A percentile compares a stretch with the other conserved stretches of the same genome.
phyloP scores from a whole-genome alignment of 2,329 filamentous ascomycete species.

The Microascus cirrosus region DNA sequence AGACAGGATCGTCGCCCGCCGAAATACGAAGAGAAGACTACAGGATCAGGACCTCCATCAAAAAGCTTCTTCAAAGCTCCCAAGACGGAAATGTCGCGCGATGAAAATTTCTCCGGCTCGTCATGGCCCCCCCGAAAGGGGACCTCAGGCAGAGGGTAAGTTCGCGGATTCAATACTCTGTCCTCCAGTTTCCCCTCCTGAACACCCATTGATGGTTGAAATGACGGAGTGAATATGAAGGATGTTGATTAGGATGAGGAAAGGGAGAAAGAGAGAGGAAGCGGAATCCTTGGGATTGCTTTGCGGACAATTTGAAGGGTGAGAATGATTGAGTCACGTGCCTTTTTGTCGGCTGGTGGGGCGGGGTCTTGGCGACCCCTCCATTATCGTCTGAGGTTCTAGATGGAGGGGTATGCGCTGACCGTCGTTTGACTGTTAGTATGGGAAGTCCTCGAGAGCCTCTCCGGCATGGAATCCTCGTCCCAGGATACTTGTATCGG shows the following conservation, averaged over 20 bases:
- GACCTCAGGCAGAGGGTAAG: constrained; percentile 33
- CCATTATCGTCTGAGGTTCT: no score
- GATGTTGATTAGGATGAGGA: constrained; percentile 19
- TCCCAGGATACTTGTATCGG: no score
- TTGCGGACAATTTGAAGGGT: not conserved
- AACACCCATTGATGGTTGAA: constrained; percentile 33
- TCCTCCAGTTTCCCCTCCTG: constrained; percentile 65
- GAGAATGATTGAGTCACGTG: not conserved
- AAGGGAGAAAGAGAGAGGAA: constrained; percentile 12
- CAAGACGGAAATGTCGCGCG: constrained; percentile 14
- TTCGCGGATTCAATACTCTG: constrained; percentile 30
- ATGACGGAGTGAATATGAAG: constrained; percentile 62
- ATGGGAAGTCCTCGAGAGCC: no score
- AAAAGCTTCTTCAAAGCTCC: not conserved
- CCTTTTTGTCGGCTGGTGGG: not conserved
- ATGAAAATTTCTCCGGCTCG: constrained; percentile 21
- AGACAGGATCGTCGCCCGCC: no score
- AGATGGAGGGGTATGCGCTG: no score
- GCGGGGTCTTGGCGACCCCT: no score
- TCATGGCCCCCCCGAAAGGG: constrained; percentile 11
- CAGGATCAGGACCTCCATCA: not conserved
- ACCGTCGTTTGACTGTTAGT: no score
- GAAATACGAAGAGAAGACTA: no score
- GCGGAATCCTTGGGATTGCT: not conserved
- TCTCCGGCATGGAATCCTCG: no score